Evolutionary conservation across 1,139 yeast species (phyloP).

Genomic region (Suhomyces choctaworum): DNA sequence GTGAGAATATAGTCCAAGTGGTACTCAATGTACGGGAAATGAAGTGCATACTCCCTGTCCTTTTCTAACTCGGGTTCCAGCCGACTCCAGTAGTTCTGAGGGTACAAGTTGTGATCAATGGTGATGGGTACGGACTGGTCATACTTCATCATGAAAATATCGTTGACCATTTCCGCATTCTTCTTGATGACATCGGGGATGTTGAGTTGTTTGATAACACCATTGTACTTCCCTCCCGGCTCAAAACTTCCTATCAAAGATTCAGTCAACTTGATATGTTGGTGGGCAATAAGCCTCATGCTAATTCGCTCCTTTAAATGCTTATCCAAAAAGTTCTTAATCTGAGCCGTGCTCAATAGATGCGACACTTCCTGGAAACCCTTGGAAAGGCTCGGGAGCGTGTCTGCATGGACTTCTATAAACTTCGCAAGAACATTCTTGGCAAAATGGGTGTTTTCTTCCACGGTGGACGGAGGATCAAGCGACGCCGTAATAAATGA

Average conservation of each 20-base stretch:
- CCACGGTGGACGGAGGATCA: slow-evolving; percentile 44
- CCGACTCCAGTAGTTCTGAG: slow-evolving; percentile 36
- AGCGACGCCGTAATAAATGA: slow-evolving; percentile 50
- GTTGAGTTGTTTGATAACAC: slow-evolving; percentile 66
- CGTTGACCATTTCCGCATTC: slow-evolving; percentile 76
- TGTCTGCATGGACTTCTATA: slow-evolving; percentile 77
- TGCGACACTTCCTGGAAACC: slow-evolving; percentile 78
- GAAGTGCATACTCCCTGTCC: slow-evolving; percentile 21
- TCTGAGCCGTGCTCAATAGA: slow-evolving; percentile 48
- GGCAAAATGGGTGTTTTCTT: slow-evolving; percentile 53
- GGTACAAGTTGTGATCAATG: slow-evolving; percentile 49
- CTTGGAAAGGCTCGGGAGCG: slow-evolving; percentile 73
- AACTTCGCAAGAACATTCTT: slow-evolving; percentile 55
- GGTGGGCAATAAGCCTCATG: slow-evolving; percentile 82
- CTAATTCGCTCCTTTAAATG: slow-evolving; percentile 83
- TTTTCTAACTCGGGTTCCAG: slow-evolving; percentile 29
- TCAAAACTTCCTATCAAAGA: slow-evolving; percentile 18
- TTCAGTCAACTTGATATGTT: slow-evolving; percentile 55
- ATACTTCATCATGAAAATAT: slow-evolving; percentile 76
- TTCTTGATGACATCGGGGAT: slow-evolving; percentile 61
- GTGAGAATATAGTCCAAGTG: slow-evolving; percentile 85
- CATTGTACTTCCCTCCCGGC: slow-evolving; percentile 53
- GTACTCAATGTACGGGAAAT: slow-evolving; percentile 79
- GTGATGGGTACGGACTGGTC: slow-evolving; percentile 65
- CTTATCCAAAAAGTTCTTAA: slow-evolving; percentile 65